Evolutionary conservation across 345 rosid species (phyloP).

Genomic region (Melaleuca quinquenervia): DNA sequence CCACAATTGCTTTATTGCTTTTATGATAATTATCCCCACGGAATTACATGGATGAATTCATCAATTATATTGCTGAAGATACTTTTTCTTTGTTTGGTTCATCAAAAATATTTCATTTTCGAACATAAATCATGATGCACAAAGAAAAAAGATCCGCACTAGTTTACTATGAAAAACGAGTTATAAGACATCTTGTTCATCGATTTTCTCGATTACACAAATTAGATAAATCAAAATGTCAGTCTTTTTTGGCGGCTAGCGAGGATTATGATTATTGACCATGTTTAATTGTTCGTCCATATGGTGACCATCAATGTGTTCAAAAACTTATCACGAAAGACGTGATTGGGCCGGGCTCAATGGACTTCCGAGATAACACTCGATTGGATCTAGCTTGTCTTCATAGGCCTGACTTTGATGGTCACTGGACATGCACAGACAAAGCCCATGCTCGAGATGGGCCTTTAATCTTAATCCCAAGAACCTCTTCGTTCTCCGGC

Average conservation of each 20-base stretch:
- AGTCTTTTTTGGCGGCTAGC: rapidly evolving
- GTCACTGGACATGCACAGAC: no score
- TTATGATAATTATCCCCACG: no score
- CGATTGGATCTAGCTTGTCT: not conserved
- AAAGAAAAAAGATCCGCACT: not conserved
- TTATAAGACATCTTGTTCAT: no score
- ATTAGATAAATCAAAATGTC: not conserved
- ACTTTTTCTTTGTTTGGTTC: not conserved
- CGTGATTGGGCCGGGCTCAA: not conserved
- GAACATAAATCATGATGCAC: not conserved
- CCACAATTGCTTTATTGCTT: no score
- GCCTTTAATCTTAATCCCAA: no score
- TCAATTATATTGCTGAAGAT: not conserved
- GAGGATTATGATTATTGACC: not conserved
- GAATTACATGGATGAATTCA: not conserved
- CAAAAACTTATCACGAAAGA: not conserved
- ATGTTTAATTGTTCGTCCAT: not conserved
- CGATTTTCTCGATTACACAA: not conserved
- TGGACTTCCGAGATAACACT: not conserved
- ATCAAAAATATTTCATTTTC: rapidly evolving
- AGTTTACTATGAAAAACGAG: not conserved
- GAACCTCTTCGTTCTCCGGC: not conserved
- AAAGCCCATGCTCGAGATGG: not conserved
- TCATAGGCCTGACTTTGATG: no score
- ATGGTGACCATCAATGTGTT: not conserved